phyloP scores from a whole-genome alignment of 768 basidiomycete genomes.

The Suillus americanus region DNA sequence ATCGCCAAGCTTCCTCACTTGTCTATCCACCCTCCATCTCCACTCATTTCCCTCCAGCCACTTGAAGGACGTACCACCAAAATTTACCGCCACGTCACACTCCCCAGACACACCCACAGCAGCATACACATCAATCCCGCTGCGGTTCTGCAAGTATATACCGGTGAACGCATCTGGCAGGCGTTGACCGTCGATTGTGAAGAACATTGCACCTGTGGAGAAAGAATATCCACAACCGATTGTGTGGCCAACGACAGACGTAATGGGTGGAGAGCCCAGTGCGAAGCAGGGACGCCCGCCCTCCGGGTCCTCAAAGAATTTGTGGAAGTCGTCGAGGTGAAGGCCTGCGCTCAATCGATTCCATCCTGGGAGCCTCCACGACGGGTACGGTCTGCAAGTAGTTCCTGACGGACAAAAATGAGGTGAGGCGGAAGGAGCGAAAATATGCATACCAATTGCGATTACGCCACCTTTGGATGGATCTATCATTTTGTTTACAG shows the following conservation, averaged over 20 bases:
- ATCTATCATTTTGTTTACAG: conserved; percentile 47
- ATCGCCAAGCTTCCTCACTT: conserved; percentile 50
- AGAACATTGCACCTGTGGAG: conserved; percentile 48
- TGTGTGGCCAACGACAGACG: conserved; percentile 46
- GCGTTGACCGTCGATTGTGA: conserved; percentile 60
- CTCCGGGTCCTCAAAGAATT: conserved; percentile 68
- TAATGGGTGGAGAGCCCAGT: conserved; percentile 31
- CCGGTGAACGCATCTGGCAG: conserved; percentile 59
- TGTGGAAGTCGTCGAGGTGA: conserved; percentile 70
- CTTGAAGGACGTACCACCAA: conserved; percentile 56
- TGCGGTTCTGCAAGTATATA: conserved; percentile 49
- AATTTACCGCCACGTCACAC: conserved; percentile 45
- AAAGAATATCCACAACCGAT: conserved; percentile 69
- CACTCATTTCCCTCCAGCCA: conserved; percentile 69
- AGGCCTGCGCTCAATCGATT: conserved; percentile 63
- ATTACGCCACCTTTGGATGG: conserved; percentile 43
- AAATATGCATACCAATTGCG: conserved; percentile 49
- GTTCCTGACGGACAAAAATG: conserved; percentile 43
- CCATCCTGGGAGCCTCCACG: conserved; percentile 71
- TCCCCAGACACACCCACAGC: conserved; percentile 58
- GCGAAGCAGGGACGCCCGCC: conserved; percentile 55
- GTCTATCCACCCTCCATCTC: conserved; percentile 63
- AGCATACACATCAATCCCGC: conserved; percentile 57
- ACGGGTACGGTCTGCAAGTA: conserved; percentile 63
- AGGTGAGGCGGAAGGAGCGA: not conserved